phyloP scores from a whole-genome alignment of 805 yeast species.

The Metschnikowia continentalis region DNA sequence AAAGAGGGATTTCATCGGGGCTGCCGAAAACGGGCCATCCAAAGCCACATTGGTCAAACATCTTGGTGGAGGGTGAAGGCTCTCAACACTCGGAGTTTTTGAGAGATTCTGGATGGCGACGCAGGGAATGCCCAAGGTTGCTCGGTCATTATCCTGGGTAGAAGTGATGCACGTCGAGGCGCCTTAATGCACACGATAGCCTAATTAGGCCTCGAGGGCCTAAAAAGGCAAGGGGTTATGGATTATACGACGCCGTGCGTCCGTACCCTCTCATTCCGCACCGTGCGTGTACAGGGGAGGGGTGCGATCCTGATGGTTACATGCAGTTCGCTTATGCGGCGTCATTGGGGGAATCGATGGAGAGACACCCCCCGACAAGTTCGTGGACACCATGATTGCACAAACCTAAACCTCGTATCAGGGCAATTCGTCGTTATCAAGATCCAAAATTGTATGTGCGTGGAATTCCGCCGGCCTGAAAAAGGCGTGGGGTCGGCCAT shows the following conservation, averaged over 20 bases:
- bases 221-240: slow-evolving; percentile 2
- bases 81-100: neutral
- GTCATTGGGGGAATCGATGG: neutral
- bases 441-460: neutral
- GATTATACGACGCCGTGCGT: neutral
- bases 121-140: neutral
- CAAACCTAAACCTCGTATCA: too few relatives aligned
- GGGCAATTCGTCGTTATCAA: too few relatives aligned
- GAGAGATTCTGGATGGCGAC: neutral
- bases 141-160: neutral
- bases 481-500: neutral
- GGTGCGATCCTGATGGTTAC: neutral
- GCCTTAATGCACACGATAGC: neutral
- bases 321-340: slow-evolving; percentile 1
- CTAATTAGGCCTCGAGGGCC: slow-evolving; percentile 7
- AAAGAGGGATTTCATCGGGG: neutral
- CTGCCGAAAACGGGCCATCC: neutral
- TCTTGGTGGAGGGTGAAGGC: neutral
- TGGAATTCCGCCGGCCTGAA: neutral
- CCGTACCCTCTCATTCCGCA: slow-evolving; percentile 2
- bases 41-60: neutral
- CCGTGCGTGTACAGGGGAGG: slow-evolving; percentile 7
- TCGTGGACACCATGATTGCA: too few relatives aligned
- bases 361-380: neutral
- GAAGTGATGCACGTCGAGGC: neutral